A percentile compares a stretch with the other conserved stretches of the same genome.
phyloP scores from a whole-genome alignment of 768 basidiomycete genomes.

The Pleurotus citrinopileatus region DNA sequence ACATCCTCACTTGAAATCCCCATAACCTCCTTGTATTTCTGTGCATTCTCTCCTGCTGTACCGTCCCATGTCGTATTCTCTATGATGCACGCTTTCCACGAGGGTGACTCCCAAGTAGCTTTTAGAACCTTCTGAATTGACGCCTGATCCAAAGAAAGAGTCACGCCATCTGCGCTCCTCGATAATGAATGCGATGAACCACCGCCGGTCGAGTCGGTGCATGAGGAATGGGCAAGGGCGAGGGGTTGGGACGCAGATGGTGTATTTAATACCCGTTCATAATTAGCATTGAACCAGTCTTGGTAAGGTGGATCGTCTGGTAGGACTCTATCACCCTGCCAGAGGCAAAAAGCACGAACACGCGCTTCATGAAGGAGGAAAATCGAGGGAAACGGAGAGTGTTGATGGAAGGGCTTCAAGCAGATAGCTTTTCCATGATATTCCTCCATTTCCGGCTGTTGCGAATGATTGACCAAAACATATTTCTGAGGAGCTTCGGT shows the following conservation, averaged over 20 bases:
- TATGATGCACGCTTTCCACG: conserved; percentile 16
- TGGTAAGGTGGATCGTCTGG: background rate
- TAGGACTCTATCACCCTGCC: background rate
- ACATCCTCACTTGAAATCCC: no score
- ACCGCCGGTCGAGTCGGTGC: conserved; percentile 14
- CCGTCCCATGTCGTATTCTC: conserved; percentile 18
- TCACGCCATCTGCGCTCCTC: no score
- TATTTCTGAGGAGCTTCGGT: background rate
- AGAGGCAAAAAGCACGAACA: conserved; percentile 8
- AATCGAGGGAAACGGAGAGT: conserved; percentile 9
- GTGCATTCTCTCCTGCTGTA: conserved; percentile 17
- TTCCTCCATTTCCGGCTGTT: background rate
- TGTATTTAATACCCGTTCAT: conserved; percentile 7
- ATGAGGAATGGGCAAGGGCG: conserved; percentile 16
- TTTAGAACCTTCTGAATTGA: no score
- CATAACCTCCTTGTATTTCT: conserved; percentile 4
- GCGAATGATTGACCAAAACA: conserved; percentile 3
- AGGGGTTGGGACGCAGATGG: conserved; percentile 15
- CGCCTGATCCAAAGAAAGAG: no score
- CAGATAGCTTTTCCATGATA: conserved; percentile 5
- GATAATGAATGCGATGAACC: no score
- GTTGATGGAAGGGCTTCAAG: conserved; percentile 5
- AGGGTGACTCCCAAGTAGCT: conserved; percentile 10
- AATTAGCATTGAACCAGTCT: conserved; percentile 10
- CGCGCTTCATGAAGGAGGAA: conserved; percentile 10